Conservation (phyloP, 2,329 filamentous ascomycete genomes). For the Diaporthe destruens region DNA sequence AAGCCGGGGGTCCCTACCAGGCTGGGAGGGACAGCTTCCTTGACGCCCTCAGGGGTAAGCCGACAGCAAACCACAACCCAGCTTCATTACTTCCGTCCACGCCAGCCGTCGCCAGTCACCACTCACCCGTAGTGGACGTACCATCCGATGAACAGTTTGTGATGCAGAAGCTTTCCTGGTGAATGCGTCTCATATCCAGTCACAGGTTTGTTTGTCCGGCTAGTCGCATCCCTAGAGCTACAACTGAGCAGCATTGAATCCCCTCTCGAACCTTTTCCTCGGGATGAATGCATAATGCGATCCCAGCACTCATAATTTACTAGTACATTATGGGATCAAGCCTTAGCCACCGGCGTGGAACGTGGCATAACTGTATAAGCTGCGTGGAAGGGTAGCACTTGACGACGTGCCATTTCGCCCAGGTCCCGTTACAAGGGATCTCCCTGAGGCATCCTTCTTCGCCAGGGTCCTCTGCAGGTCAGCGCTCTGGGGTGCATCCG, state of each 20-base stretch:
- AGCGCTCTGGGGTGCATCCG: neutral
- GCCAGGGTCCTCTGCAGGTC: neutral
- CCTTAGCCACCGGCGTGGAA: constrained; percentile 8
- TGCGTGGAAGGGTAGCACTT: constrained; percentile 21
- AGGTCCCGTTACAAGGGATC: constrained; percentile 8
- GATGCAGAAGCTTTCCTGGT: neutral
- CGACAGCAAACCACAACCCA: neutral
- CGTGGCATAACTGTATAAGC: constrained; percentile 26
- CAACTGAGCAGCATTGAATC: neutral
- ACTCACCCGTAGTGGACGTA: neutral
- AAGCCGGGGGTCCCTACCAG: neutral
- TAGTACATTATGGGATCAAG: constrained; percentile 8
- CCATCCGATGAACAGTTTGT: too few relatives aligned
- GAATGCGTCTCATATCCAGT: neutral
- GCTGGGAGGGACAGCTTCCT: constrained; percentile 10
- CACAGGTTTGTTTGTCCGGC: neutral
- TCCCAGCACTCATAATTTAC: neutral
- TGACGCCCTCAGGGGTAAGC: constrained; percentile 28
- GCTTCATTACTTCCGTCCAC: constrained; percentile 44
- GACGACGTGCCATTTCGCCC: constrained; percentile 28
- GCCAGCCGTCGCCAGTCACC: neutral
- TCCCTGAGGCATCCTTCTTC: constrained; percentile 1
- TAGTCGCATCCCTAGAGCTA: neutral
- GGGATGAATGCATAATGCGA: constrained; percentile 5
- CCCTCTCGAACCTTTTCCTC: neutral